phyloP scores from a whole-genome alignment of 2,329 filamentous ascomycete genomes.

The Geoglossum cookeanum region DNA sequence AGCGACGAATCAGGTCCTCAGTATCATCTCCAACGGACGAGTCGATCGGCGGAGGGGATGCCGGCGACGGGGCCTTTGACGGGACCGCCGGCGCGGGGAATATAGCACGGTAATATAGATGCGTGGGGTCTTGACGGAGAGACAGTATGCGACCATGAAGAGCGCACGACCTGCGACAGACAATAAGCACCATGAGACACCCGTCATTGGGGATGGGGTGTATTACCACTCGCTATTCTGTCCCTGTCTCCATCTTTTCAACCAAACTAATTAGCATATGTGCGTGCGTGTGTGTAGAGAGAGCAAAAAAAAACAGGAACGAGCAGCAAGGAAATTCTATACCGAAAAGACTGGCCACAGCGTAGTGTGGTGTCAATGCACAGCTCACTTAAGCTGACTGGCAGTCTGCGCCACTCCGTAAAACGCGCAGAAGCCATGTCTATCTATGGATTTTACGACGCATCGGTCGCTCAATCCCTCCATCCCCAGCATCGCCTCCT shows the following conservation, averaged over 20 bases:
- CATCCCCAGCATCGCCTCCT: not conserved
- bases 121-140: slow-evolving; percentile 59
- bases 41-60: slow-evolving; percentile 11
- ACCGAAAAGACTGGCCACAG: slow-evolving; percentile 84
- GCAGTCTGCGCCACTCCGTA: slow-evolving; percentile 75
- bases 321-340: slow-evolving; percentile 3
- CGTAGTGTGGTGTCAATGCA: slow-evolving; percentile 88
- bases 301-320: slow-evolving; percentile 3
- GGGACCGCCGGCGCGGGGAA: slow-evolving; percentile 25
- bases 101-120: slow-evolving; percentile 63
- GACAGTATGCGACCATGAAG: slow-evolving; percentile 71
- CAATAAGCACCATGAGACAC: not conserved
- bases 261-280: slow-evolving; percentile 3
- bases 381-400: slow-evolving; percentile 63
- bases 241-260: slow-evolving; percentile 61
- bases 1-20: slow-evolving; percentile 54
- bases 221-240: slow-evolving; percentile 58
- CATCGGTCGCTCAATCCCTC: no score
- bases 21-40: slow-evolving; percentile 43
- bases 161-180: slow-evolving; percentile 48
- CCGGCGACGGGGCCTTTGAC: slow-evolving; percentile 20
- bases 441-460: not conserved
- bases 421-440: slow-evolving; percentile 24
- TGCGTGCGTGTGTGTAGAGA: not conserved
- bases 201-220: slow-evolving; percentile 6